Conservation (phyloP, 2,329 filamentous ascomycete genomes). For the Trichoderma atrobrunneum region DNA sequence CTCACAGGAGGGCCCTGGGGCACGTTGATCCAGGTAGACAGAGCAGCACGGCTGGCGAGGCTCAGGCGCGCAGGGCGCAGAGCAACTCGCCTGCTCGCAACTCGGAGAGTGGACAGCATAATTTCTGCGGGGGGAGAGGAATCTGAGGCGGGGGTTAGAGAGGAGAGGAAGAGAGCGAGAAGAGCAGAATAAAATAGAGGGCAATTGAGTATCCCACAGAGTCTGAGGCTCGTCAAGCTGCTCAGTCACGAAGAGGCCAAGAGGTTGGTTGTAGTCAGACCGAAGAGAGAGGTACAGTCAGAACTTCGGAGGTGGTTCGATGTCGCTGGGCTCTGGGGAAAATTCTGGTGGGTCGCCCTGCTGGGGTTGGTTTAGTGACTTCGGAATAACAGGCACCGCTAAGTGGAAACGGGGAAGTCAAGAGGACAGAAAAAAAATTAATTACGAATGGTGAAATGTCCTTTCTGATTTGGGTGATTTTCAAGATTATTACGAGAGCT, state of each 20-base stretch:
- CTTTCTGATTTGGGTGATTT: neutral
- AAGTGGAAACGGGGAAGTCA: neutral
- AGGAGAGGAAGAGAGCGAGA: neutral
- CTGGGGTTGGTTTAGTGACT: neutral
- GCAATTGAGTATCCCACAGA: slow-evolving; percentile 13
- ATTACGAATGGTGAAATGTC: neutral
- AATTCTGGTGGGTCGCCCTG: slow-evolving; percentile 13
- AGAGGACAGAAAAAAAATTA: neutral
- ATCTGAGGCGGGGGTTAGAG: neutral
- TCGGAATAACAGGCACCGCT: neutral
- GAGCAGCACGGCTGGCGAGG: slow-evolving; percentile 51
- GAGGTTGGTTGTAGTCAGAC: slow-evolving; percentile 9
- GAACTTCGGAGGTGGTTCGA: slow-evolving; percentile 17
- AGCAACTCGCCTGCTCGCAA: slow-evolving; percentile 50
- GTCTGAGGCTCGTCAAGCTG: neutral
- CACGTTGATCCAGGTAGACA: slow-evolving; percentile 84
- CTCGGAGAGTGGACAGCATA: slow-evolving; percentile 57
- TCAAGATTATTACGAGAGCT: neutral
- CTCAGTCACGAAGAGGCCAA: neutral
- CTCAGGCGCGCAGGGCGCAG: slow-evolving; percentile 41
- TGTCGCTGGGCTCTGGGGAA: slow-evolving; percentile 4
- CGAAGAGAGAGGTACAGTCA: slow-evolving; percentile 4
- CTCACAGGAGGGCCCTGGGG: slow-evolving; percentile 91
- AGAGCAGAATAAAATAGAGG: neutral
- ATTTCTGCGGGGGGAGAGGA: slow-evolving; percentile 15